These are phyloP conservation scores for Leishmania braziliensis DNA, from an alignment of 208 protist species.

Conservation along the genomic window DNA sequence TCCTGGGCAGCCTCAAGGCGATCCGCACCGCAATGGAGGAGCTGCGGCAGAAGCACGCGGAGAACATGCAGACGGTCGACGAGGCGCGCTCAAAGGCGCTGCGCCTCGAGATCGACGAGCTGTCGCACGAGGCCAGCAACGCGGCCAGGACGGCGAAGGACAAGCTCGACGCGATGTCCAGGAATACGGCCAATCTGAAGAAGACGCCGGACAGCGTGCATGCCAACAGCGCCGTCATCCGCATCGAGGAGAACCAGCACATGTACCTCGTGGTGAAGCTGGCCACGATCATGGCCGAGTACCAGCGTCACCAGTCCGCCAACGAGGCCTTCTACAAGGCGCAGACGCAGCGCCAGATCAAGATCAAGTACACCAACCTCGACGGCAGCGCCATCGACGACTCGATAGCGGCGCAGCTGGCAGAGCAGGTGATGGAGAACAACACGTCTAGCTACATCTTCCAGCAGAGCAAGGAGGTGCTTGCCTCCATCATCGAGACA, in stretches of 20 bases:
- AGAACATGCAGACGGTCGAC: conserved; percentile 81
- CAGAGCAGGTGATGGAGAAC: conserved; percentile 83
- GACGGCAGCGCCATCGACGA: conserved; percentile 82
- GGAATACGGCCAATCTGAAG: conserved; percentile 69
- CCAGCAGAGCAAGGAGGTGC: conserved; percentile 87
- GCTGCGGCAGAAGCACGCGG: conserved; percentile 62
- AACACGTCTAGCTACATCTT: conserved; percentile 82
- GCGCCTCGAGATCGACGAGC: conserved; percentile 62
- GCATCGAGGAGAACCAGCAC: conserved; percentile 89
- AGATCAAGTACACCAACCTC: conserved; percentile 87
- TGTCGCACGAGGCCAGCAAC: conserved; percentile 51
- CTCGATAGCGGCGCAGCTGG: conserved; percentile 62
- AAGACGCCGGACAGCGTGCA: conserved; percentile 51
- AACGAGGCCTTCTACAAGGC: conserved; percentile 74
- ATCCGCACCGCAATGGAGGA: conserved; percentile 45
- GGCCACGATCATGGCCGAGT: conserved; percentile 53
- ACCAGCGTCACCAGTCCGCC: conserved; percentile 60
- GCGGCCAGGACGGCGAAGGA: conserved; percentile 50
- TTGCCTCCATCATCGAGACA: conserved; percentile 85
- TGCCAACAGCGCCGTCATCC: conserved; percentile 77
- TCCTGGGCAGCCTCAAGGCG: conserved; percentile 31
- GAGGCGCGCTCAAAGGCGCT: conserved; percentile 50
- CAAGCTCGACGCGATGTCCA: conserved; percentile 56
- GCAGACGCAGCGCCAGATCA: conserved; percentile 91
- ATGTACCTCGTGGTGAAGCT: conserved; percentile 58